Evolutionary conservation across 176 grass and related monocot species (phyloP).

Genomic region (Oropetium thomaeum): DNA sequence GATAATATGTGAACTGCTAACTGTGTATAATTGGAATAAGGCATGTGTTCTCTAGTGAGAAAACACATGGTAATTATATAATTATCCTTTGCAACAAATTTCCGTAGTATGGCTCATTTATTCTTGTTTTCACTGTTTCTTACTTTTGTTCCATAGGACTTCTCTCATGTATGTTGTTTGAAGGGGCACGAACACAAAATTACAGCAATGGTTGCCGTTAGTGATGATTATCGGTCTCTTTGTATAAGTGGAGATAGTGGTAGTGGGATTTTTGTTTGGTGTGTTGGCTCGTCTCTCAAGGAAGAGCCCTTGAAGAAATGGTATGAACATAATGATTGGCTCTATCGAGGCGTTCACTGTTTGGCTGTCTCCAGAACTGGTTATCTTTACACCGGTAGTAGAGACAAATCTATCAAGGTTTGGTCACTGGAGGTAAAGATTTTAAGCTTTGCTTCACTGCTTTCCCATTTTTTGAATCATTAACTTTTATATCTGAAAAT

Average conservation of each 20-base stretch:
- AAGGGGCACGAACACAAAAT: constrained; percentile 87
- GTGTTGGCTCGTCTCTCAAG: constrained; percentile 33
- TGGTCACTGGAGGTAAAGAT: constrained; percentile 86
- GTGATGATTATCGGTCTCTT: constrained; percentile 49
- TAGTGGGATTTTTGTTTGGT: constrained; percentile 84
- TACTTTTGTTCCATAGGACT: constrained; percentile 56
- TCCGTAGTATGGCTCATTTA: constrained; percentile 2
- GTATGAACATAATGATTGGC: constrained; percentile 93
- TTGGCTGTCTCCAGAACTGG: constrained; percentile 76
- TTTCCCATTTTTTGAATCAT: background rate
- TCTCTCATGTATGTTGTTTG: constrained; percentile 73
- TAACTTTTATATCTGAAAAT: constrained; percentile 1
- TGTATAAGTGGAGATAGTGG: constrained; percentile 86
- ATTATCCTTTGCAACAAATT: background rate
- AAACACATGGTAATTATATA: background rate
- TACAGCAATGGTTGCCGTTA: constrained; percentile 56
- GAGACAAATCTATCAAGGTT: constrained; percentile 89
- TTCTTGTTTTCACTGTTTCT: constrained; percentile 21
- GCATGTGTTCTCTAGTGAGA: constrained; percentile 17
- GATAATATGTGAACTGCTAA: background rate
- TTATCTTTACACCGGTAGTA: constrained; percentile 79
- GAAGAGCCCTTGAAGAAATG: constrained; percentile 68
- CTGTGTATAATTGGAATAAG: constrained; percentile 6
- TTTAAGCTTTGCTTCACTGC: constrained; percentile 19
- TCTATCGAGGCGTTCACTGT: constrained; percentile 75